Evolutionary conservation across 2,329 filamentous ascomycete genomes (phyloP), one percentile per base, ranked within the genome.

Genomic region (Shiraia sp.): DNA sequence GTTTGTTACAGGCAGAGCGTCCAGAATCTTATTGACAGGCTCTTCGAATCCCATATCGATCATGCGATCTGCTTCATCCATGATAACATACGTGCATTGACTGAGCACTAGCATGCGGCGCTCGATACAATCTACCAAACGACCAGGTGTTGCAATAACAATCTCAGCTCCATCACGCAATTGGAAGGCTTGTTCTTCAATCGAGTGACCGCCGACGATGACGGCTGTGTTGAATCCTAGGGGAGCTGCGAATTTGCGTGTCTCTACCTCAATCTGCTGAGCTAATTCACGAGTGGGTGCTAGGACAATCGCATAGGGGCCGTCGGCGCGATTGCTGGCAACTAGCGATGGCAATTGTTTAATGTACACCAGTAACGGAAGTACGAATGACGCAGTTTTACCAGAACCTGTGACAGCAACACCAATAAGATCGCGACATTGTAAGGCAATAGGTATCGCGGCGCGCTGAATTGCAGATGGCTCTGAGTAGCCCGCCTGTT

Each of bases 1-100:
- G 70, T 99, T 97, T 35, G 80, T 79, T 6, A 96, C 89, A 0
- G 93, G 93, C 2, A 99, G 80, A 2, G 93, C 92, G 56, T 96
- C 90, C 32, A 99, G 83, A 58, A 99, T 99, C 72, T 95, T 95
- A 72, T 96, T 97, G 45, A 99, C 89, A 0, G 90, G 88, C 61
- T 97, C 93, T 72, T 99, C 93, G 67, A 99, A 99, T 32, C 93
- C 93, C 47, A 97, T 83, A 66, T 99, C 93, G 52, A 99, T 95
- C 93, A 99, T 99, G 40, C 92, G 88, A 73, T 99, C 93, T 26
- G 93, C 93, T 79, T 99, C 93, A 69, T 99, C 93, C 92, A 99
- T 96, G 72, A 99, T 96, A 42, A 97, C 82, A 72, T 97, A 97
- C 74, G 91, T 96, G 71, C 93, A 97, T 72, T 97, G 93, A n/a